A percentile compares a stretch with the other conserved stretches of the same genome.
phyloP scores from a whole-genome alignment of 257 asterid genomes.

The Ligustrum vulgare region DNA sequence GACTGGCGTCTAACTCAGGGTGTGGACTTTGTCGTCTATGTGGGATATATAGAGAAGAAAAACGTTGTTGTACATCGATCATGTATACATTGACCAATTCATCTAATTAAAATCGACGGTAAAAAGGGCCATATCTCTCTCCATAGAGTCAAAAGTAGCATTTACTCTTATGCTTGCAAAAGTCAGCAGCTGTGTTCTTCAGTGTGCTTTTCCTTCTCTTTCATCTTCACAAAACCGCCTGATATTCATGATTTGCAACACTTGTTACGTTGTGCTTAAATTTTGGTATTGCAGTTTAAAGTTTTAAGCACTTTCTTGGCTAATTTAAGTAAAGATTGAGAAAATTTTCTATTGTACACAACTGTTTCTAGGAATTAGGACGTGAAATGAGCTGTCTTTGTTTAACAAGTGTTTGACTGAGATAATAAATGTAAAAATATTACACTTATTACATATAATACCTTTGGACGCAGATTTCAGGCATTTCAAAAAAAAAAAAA shows the following conservation, averaged over 20 bases:
- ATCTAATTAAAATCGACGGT: conserved; percentile 15
- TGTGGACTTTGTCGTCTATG: conserved; percentile 28
- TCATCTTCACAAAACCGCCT: background rate
- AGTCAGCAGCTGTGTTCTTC: conserved; percentile 49
- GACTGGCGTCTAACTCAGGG: conserved; percentile 47
- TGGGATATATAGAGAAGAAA: conserved; percentile 35
- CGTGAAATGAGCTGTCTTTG: background rate
- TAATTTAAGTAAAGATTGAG: background rate
- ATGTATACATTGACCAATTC: conserved; percentile 31
- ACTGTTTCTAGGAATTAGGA: background rate
- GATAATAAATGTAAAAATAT: background rate
- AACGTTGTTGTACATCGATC: conserved; percentile 16
- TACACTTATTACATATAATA: no score
- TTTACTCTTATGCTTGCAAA: conserved; percentile 57
- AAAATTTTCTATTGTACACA: background rate
- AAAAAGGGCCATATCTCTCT: conserved; percentile 26
- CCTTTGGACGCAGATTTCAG: background rate
- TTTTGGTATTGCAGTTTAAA: background rate
- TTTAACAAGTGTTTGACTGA: background rate
- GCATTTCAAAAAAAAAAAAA: no score
- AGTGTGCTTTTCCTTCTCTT: conserved; percentile 19
- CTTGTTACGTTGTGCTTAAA: background rate
- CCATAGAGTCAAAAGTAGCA: conserved; percentile 66
- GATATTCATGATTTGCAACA: background rate
- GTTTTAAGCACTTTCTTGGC: background rate